Percentiles rank a stretch among this genome's conserved stretches.
phyloP scores from a whole-genome alignment of 371 early-diverging fungal genomes.

The Mortierella sp. region DNA sequence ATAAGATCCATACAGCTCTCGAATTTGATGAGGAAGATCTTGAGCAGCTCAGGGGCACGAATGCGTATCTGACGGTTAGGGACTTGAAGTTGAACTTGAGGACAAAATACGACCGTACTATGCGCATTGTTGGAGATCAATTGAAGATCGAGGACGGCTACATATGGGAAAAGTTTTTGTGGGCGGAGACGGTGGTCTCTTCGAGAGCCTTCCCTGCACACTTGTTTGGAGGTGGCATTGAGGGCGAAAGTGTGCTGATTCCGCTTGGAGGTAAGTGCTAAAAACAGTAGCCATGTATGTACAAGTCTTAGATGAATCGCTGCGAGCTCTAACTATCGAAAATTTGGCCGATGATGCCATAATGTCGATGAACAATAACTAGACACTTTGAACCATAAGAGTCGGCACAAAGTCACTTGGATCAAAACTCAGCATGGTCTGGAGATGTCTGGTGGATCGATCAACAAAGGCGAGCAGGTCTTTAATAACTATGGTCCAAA shows the following conservation, averaged over 20 bases:
- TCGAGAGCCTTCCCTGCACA: slow-evolving; percentile 70
- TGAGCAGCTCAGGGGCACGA: slow-evolving; percentile 61
- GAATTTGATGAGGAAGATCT: slow-evolving; percentile 61
- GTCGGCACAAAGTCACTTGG: slow-evolving; percentile 36
- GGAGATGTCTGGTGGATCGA: slow-evolving; percentile 23
- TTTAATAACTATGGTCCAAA: slow-evolving; percentile 79
- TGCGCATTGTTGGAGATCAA: slow-evolving; percentile 44
- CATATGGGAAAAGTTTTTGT: slow-evolving; percentile 66
- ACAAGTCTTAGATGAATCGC: too few species aligned
- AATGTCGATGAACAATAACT: neutral
- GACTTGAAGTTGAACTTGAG: slow-evolving; percentile 55
- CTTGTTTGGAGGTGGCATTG: slow-evolving; percentile 27
- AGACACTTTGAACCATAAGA: slow-evolving; percentile 32
- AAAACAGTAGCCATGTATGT: too few species aligned
- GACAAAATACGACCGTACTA: slow-evolving; percentile 52
- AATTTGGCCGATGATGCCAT: neutral
- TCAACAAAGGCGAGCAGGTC: slow-evolving; percentile 60
- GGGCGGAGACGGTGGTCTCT: slow-evolving; percentile 67
- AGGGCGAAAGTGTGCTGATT: slow-evolving; percentile 25
- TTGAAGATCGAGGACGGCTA: slow-evolving; percentile 34
- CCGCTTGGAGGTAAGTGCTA: slow-evolving; percentile 25
- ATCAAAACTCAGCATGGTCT: slow-evolving; percentile 34
- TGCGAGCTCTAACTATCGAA: too few species aligned
- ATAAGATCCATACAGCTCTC: slow-evolving; percentile 58
- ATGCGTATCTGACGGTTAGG: slow-evolving; percentile 56